A percentile compares a stretch with the other conserved stretches of the same genome.
phyloP scores from a whole-genome alignment of 345 rosid species.

The Boechera divaricarpa region DNA sequence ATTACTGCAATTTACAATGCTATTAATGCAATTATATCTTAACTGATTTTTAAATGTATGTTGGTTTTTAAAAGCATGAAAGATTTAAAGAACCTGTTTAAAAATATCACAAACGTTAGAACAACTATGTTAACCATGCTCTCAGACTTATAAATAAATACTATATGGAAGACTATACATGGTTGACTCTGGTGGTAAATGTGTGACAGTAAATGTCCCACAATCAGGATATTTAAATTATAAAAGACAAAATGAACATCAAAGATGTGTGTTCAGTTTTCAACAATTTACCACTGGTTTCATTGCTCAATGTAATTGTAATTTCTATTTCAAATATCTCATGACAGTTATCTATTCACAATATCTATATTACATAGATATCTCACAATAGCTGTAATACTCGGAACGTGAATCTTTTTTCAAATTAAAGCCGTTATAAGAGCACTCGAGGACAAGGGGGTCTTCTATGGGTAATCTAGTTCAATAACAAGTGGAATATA shows the following conservation, averaged over 20 bases:
- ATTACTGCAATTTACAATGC: too few relatives aligned
- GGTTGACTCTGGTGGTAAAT: neutral
- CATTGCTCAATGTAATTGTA: neutral
- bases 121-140: too few relatives aligned
- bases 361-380: neutral
- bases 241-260: neutral
- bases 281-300: neutral
- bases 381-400: constrained; percentile 21
- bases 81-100: too few relatives aligned
- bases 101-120: too few relatives aligned
- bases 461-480: neutral
- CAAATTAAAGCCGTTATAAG: constrained; percentile 31
- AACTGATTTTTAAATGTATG: too few relatives aligned
- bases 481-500: too few relatives aligned
- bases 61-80: too few relatives aligned
- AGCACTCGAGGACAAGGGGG: constrained; percentile 30
- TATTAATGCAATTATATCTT: too few relatives aligned
- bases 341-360: neutral
- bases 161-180: neutral
- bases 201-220: too few relatives aligned
- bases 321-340: neutral
- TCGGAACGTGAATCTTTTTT: constrained; percentile 8
- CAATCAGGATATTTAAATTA: neutral
- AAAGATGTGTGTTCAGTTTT: neutral
- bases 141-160: neutral